Evolutionary conservation across 179 eudicot species (phyloP), one percentile per base, ranked within the genome.

Genomic region (Nepenthes alata): DNA sequence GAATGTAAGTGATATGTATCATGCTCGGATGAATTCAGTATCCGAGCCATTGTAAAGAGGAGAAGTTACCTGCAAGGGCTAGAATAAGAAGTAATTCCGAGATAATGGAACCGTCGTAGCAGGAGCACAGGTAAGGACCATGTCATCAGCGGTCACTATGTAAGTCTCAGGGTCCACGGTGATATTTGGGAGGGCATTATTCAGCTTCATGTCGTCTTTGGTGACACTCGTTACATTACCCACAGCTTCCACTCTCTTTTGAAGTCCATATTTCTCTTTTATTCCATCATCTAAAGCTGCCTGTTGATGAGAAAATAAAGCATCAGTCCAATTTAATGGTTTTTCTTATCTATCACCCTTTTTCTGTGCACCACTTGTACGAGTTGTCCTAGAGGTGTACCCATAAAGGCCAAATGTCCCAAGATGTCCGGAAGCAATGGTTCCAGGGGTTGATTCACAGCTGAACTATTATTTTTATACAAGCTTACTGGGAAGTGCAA

Each of bases 181-280:
- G 67, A 91, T 88, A 44, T 78, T 60, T n/a, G 97, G 97, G 56
- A 91, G 89, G 36, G 95, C 86, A 55, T 86, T 81, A 66, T 91
- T 88, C 41, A 88, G 86, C 79, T 85, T 91, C 96, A 88, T 91
- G 77, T 91, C 87, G 38, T 85, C 87, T 74, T 91, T 91, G 7
- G 81, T 77, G 49, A 91, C 67, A 49, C 61, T 74, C 72, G 87
- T 82, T 57, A 81, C 85, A 56, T 87, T 81, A 49, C 85, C 64
- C 38, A 91, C 97, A 16, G 95, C 88, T 80, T 79, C 84, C 16
- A 88, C 94, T 66, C 86, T 79, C 79, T 91, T 91, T 50, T 75
- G 67, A 41, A 91, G 88, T 64, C 84, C 80, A 61, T 88, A 91
- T 3, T 35, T 63, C 50, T 71, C 74, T 75, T 85, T 91, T 50